Conservation (phyloP, 768 basidiomycete species). For the Suillus subluteus region DNA sequence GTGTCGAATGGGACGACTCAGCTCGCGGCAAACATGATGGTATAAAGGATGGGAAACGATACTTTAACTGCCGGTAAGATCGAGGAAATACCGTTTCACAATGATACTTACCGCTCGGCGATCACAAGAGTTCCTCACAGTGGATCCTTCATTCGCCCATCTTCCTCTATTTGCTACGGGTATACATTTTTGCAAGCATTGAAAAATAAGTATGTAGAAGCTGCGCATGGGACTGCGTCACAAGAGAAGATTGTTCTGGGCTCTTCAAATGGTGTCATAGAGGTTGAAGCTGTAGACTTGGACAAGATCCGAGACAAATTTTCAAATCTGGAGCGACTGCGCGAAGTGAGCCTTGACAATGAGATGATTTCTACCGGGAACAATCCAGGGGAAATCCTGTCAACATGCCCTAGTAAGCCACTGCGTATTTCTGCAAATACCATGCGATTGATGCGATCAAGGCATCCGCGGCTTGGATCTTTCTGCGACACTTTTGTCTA, state of each 20-base stretch:
- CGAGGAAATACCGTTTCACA: background rate
- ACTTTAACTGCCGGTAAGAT: conserved; percentile 77
- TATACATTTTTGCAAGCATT: conserved; percentile 77
- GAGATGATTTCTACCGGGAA: conserved; percentile 60
- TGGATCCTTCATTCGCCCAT: conserved; percentile 83
- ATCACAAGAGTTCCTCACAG: conserved; percentile 55
- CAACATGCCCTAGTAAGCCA: conserved; percentile 70
- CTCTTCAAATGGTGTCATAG: conserved; percentile 80
- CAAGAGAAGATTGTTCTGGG: conserved; percentile 74
- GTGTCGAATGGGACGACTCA: conserved; percentile 96
- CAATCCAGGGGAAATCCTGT: conserved; percentile 51
- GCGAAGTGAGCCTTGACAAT: conserved; percentile 80
- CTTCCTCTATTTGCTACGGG: conserved; percentile 59
- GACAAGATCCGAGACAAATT: conserved; percentile 79
- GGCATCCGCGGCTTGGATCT: conserved; percentile 83
- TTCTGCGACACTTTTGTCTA: conserved; percentile 70
- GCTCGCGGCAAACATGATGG: conserved; percentile 88
- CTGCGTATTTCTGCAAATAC: conserved; percentile 15
- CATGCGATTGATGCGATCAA: conserved; percentile 35
- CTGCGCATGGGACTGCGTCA: conserved; percentile 50
- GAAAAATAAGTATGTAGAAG: conserved; percentile 76
- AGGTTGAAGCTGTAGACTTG: conserved; percentile 84
- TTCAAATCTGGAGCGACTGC: conserved; percentile 63
- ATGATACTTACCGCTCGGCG: conserved; percentile 16
- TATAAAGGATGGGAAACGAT: conserved; percentile 70